Evolutionary conservation across 306 rosid species (phyloP), one percentile per base, ranked within the genome.

Genomic region (Castanea sativa): DNA sequence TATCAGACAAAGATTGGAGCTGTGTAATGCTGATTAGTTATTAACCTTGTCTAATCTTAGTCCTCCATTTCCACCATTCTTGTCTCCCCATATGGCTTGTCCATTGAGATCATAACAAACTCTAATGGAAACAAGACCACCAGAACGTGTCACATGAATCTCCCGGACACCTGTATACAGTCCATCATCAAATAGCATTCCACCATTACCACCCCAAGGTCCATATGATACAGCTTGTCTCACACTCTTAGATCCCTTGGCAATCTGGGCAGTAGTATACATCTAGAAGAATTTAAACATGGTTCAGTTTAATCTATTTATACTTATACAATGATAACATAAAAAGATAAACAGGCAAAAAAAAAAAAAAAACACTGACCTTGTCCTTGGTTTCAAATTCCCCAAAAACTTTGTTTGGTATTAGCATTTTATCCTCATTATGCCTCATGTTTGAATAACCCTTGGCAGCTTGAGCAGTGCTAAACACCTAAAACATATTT

Each of bases 201-300:
- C 98, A 29, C 97, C 90, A 5, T 55, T 33, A 45, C 98, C 97
- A 77, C 98, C 97, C 93, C 94, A 92, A n/a, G 98, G 96, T 12
- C 97, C 98, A 76, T 86, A 89, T 76, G 92, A 85, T 10, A 85
- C 89, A 12, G 53, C 53, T 13, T 49, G 53, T 49, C 53, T 49
- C 58, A 76, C 82, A 33, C 85, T 90, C 71, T 89, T 93, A 55
- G 83, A 86, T 73, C 55, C 81, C 60, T 90, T 68, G 6, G 89
- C 79, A 69, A 76, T 73, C 73, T 70, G 89, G 71, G 76, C 73
- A 70, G 60, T 45, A 21, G 12, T 63, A 72, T 63, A 76, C 69
- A 30, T 78, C 87, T 86, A 74, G 8, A 71, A 73, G 41, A 49
- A 49, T 49, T 49, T 1, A 49, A 1, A 49, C 0, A 49, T 49